These are phyloP conservation scores for Candida adriatica DNA, from an alignment of 805 yeast species.

Conservation along the genomic window DNA sequence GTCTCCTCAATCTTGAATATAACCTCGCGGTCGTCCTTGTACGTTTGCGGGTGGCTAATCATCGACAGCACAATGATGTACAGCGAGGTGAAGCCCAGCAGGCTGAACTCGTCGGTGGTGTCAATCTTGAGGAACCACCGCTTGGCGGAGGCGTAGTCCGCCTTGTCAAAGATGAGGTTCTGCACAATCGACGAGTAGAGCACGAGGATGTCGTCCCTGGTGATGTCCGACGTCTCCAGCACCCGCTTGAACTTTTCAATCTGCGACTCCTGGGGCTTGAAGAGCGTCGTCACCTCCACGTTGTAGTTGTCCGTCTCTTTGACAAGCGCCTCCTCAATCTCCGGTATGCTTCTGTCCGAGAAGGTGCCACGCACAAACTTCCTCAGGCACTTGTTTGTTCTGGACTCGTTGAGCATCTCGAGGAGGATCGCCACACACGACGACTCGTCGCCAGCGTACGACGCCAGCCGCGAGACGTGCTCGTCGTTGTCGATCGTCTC, in stretches of 20 bases:
- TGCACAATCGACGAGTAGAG: constrained; percentile 24
- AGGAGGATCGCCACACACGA: constrained; percentile 15
- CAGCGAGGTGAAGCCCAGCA: constrained; percentile 27
- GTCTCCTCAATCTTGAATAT: constrained; percentile 25
- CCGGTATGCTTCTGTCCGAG: constrained; percentile 17
- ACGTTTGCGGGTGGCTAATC: constrained; percentile 13
- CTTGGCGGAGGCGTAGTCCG: constrained; percentile 18
- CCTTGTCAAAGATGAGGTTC: constrained; percentile 20
- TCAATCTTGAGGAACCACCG: constrained; percentile 20
- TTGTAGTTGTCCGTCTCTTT: constrained; percentile 14
- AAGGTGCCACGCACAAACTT: constrained; percentile 20
- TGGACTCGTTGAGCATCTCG: constrained; percentile 17
- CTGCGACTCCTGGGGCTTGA: constrained; percentile 23
- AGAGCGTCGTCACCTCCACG: constrained; percentile 22
- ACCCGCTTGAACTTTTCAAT: constrained; percentile 16
- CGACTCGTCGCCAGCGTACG: constrained; percentile 12
- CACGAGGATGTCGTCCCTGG: constrained; percentile 21
- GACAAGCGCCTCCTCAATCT: constrained; percentile 9
- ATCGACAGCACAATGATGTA: constrained; percentile 20
- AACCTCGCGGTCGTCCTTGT: constrained; percentile 14
- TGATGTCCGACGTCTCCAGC: constrained; percentile 14
- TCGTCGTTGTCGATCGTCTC: constrained; percentile 24
- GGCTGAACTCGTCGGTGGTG: constrained; percentile 8
- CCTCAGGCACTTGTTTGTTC: constrained; percentile 17
- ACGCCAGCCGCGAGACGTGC: constrained; percentile 17